These are phyloP conservation scores for Colletotrichum gloeosporioides DNA, from an alignment of 2,329 filamentous ascomycete species.

Conservation along the genomic window DNA sequence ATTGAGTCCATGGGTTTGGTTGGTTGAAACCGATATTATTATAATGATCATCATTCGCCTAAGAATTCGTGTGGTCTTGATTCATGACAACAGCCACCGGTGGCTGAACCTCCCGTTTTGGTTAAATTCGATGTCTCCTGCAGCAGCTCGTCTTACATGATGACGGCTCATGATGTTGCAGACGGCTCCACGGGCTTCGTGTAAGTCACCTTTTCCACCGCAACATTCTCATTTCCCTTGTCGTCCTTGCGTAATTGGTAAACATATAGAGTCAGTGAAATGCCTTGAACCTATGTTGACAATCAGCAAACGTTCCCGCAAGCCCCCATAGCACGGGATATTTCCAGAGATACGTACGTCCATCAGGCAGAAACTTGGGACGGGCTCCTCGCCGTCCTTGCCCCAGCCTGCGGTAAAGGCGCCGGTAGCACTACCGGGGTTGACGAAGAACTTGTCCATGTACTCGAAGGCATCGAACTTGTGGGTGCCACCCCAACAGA, in stretches of 20 bases:
- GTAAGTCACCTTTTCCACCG: constrained; percentile 86
- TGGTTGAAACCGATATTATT: constrained; percentile 14
- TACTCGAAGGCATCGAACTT: constrained; percentile 75
- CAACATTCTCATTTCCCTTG: constrained; percentile 78
- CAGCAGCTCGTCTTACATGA: neutral
- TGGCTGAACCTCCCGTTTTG: neutral
- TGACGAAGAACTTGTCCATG: constrained; percentile 78
- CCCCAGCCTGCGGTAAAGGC: constrained; percentile 65
- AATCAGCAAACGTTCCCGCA: constrained; percentile 25
- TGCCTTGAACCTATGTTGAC: constrained; percentile 80
- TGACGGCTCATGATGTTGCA: constrained; percentile 48
- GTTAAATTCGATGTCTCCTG: neutral
- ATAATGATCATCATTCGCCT: constrained; percentile 19
- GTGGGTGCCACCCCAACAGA: constrained; percentile 73
- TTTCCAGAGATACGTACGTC: constrained; percentile 70
- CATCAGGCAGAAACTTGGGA: constrained; percentile 96
- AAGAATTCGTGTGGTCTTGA: constrained; percentile 10
- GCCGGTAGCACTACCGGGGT: constrained; percentile 70
- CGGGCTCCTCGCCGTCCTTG: constrained; percentile 71
- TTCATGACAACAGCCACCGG: neutral
- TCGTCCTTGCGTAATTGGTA: constrained; percentile 84
- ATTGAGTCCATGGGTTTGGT: neutral
- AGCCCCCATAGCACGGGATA: neutral
- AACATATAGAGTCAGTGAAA: constrained; percentile 93
- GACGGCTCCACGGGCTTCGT: constrained; percentile 74